Base-by-base conservation (phyloP, 306 rosid species). In the Chamaecrista fasciculata region DNA sequence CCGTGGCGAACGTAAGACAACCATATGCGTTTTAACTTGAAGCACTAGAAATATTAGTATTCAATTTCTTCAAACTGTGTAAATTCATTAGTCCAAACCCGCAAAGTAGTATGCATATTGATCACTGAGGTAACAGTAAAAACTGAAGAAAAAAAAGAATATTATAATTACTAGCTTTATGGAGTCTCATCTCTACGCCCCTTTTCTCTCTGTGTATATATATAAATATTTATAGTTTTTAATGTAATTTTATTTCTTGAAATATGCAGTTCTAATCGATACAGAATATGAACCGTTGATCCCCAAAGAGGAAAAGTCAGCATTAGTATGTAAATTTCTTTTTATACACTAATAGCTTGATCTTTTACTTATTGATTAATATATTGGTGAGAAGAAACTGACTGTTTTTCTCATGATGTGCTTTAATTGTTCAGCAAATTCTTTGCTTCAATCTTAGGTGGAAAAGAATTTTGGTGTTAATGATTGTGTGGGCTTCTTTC, bases 401-500 rank as follows among this genome's bases (percentile, higher is more conserved):
- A 74, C 50, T 34, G 9, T 53, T 2, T 50, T 51, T 26, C 19
- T 48, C 36, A 18, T 34, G 10, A 31, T 46, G 26, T 42, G 37
- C 44, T 43, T 52, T 48, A 80, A 71, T 40, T 52, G 3, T 50
- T 29, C 78, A 90, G 96, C 83, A 92, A 89, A 72, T 72, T 71
- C 65, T 92, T 23, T 65, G 81, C 69, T 80, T 85, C 86, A 92
- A 92, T 64, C 88, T 92, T 19, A 79, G 76, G 49, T 92, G 95
- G 98, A 86, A 87, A 79, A 81, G 81, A 74, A 50, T 86, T 56
- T 53, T 75, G 66, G 70, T 86, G 49, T 75, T 92, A 47, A 19
- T 84, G 36, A 14, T 20, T 63, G 91, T 92, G 3, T 92, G 96
- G 98, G 79, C 66, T 76, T 69, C 72, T 74, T 92, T 92, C 80